Evolutionary conservation across 2,329 filamentous ascomycete species (phyloP).

Genomic region (Nakataea oryzae): DNA sequence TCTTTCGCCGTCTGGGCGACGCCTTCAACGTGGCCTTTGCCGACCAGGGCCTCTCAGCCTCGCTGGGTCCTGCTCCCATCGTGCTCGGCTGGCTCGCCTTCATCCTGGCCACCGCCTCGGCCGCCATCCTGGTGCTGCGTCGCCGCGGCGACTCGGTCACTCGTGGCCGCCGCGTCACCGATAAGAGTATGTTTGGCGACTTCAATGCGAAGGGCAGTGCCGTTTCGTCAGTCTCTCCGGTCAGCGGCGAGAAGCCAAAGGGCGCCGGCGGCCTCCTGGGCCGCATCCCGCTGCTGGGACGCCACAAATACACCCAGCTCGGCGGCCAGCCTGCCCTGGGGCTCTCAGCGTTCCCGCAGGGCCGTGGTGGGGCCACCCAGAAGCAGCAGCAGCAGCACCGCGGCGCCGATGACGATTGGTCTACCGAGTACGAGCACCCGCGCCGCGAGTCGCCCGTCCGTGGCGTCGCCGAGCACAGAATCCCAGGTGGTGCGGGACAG

Average conservation of each 20-base stretch:
- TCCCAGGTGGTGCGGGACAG: neutral
- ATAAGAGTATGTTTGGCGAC: neutral
- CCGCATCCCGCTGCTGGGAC: conserved; percentile 14
- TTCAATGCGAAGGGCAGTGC: neutral
- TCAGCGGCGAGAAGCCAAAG: neutral
- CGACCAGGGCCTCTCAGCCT: conserved; percentile 14
- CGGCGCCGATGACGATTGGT: conserved; percentile 3
- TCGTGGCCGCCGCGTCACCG: neutral
- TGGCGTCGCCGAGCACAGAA: neutral
- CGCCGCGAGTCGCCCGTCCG: neutral
- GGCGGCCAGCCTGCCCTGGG: conserved; percentile 14
- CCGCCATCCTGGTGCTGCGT: conserved; percentile 8
- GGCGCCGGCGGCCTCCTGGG: conserved; percentile 8
- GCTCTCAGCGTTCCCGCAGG: conserved; percentile 1
- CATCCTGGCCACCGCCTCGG: conserved; percentile 11
- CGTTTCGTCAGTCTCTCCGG: no score
- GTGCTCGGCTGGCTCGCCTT: conserved; percentile 17
- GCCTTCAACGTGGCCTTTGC: conserved; percentile 16
- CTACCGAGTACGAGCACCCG: conserved; percentile 2
- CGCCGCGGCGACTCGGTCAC: neutral
- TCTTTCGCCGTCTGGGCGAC: conserved; percentile 13
- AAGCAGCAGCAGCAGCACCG: conserved; percentile 2
- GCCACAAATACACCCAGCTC: conserved; percentile 20
- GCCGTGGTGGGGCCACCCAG: conserved; percentile 4
- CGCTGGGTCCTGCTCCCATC: conserved; percentile 12